Evolutionary conservation across 2,329 filamentous ascomycete genomes (phyloP), one percentile per base, ranked within the genome.

Genomic region (Pseudogymnoascus sp.): DNA sequence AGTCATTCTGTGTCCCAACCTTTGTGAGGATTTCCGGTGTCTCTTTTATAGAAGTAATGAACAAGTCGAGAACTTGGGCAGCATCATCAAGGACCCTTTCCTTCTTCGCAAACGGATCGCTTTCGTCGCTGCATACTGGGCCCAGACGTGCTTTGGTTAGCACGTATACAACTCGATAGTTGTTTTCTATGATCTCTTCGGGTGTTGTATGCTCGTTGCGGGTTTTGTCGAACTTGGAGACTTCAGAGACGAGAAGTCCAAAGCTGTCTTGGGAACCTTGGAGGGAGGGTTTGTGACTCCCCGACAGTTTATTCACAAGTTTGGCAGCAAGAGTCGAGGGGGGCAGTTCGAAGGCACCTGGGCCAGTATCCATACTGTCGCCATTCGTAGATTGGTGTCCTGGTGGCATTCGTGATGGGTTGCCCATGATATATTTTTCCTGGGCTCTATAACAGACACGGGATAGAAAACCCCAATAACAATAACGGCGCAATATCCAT

Each of bases 281-380:
- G 67, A 82, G 80, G 59, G 81, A 80, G 45, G 81, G 82, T 63
- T 79, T 80, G 58, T 81, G 79, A 57, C 82, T 82, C 19, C 86
- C 81, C 41, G 87, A 83, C 63, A 91, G 84, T 70, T 89, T 90
- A 70, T 89, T 86, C 64, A 94, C 90, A 61, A 96, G 84, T 72
- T 95, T 89, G 10, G 90, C 90, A 58, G 92, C 90, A 68, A 96
- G 80, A 8, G 91, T 95, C 13, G 92, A 96, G 10, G 90, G 88
- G 37, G 84, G 83, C 59, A 76, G 56, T 23, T 69, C 63, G 21
- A 65, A 64, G 12, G 26, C 60, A 34, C 56, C 61, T 12, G 18
- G 19, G 30, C n/a, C 18, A 3, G 21, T 37, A 18, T 37, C 55
- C 30, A 57, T 57, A n/a, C 35, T 35, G 55, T 57, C 55, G 55